Base-by-base conservation (phyloP, 306 rosid genomes). In the Rosa persica region DNA sequence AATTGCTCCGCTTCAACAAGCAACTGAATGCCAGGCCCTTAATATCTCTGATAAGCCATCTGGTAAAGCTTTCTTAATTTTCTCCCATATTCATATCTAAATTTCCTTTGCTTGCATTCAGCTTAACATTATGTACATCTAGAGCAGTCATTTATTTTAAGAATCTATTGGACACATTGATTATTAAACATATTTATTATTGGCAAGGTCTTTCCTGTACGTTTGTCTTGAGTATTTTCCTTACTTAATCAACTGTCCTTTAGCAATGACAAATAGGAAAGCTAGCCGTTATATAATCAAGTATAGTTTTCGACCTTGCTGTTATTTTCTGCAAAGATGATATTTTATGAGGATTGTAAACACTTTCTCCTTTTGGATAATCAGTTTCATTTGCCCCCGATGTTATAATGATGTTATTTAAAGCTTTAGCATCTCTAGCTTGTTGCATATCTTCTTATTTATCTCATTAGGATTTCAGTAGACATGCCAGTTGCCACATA, bases 1-100 rank as follows among this genome's bases (percentile, higher is more conserved):
- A 4, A 42, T 87, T 81, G 72, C 84, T 23, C 86, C 81, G 34
- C 76, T 67, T 39, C 70, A 73, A 68, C 85, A 79, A 54, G 81
- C 70, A 38, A 68, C 77, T 78, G 87, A 76, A 6, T 66, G 8
- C 1, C 81, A 67, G 49, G 71, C 52, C 52, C 77, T 81, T 61
- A 87, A 80, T 52, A 64, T 76, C 71, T 43, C 67, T n/a, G 67
- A 76, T 19, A 72, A 60, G 57, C 25, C 81, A 27, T 65, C 80
- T 1, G 86, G 86, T 89, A 84, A 80, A 72, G 19, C 15, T 54
- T 73, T 51, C 42, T 40, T 77, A 64, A 55, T 62, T 76, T 71
- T 42, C 76, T 79, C 67, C 20, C 36, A 4, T 65, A 36, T 65
- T 65, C 22, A 17, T 25, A 61, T 27, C 20, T 27, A 34, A 27